Percentiles rank a stretch among this genome's conserved stretches.
phyloP scores from a whole-genome alignment of 208 protist genomes.

The Angomonas desouzai region DNA sequence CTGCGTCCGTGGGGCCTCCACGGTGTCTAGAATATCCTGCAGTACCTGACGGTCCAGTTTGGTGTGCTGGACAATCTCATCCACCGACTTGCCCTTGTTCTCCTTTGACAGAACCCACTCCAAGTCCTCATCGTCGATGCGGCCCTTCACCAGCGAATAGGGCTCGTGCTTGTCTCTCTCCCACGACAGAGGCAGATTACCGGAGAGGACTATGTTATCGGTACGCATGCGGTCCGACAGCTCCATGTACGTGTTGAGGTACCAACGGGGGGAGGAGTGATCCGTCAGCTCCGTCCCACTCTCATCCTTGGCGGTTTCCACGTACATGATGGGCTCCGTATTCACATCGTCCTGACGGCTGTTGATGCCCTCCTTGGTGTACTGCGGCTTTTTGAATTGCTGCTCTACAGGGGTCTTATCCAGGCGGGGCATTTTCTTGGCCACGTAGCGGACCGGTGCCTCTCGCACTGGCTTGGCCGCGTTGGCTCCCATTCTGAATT shows the following conservation, averaged over 20 bases:
- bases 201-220: conserved; percentile 64
- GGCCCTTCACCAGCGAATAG: conserved; percentile 74
- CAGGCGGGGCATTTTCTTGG: conserved; percentile 66
- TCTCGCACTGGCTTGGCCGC: conserved; percentile 47
- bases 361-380: conserved; percentile 76
- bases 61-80: conserved; percentile 53
- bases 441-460: conserved; percentile 76
- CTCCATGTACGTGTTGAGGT: conserved; percentile 85
- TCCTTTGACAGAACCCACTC: conserved; percentile 61
- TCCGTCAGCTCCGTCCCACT: conserved; percentile 78
- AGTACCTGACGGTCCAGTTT: conserved; percentile 67
- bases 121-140: conserved; percentile 86
- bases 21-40: conserved; percentile 81
- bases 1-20: conserved; percentile 73
- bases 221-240: conserved; percentile 74
- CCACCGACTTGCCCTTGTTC: conserved; percentile 53
- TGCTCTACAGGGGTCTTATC: conserved; percentile 72
- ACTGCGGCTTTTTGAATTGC: conserved; percentile 80
- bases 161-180: conserved; percentile 81
- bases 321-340: conserved; percentile 84
- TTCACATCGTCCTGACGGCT: conserved; percentile 78
- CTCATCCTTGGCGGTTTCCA: conserved; percentile 79
- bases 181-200: conserved; percentile 78
- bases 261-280: conserved; percentile 72
- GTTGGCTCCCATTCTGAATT: conserved; percentile 34